phyloP scores from a whole-genome alignment of 2,329 filamentous ascomycete genomes.

The Alternaria novae-zelandiae region DNA sequence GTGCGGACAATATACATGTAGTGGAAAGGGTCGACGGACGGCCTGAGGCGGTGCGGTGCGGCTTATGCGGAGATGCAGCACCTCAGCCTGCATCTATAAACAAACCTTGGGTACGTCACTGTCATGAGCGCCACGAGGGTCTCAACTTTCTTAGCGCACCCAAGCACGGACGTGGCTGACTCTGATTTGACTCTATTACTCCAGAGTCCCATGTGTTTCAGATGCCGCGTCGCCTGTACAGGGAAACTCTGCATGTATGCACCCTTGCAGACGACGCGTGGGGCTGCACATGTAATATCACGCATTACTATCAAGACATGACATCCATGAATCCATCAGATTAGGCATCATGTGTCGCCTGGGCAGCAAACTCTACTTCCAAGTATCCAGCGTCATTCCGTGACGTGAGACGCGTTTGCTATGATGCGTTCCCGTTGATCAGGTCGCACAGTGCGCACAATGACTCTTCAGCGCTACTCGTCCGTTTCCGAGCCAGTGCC shows the following conservation, averaged over 20 bases:
- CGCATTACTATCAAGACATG: constrained; percentile 5
- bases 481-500: constrained; percentile 19
- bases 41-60: constrained; percentile 14
- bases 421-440: neutral
- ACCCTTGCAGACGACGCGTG: constrained; percentile 5
- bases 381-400: neutral
- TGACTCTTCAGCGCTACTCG: constrained; percentile 4
- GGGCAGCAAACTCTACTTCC: neutral
- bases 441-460: neutral
- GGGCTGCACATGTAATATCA: constrained; percentile 5
- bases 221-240: neutral
- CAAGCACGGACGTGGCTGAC: constrained; percentile 18
- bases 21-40: neutral
- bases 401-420: neutral
- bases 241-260: neutral
- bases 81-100: constrained; percentile 13
- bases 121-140: constrained; percentile 10
- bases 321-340: neutral
- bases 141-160: constrained; percentile 2
- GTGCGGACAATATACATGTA: constrained; percentile 11
- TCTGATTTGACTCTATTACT: constrained; percentile 15
- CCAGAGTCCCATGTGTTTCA: constrained; percentile 3
- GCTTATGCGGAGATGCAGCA: constrained; percentile 5
- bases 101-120: constrained; percentile 24
- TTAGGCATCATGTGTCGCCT: constrained; percentile 3